Evolutionary conservation across 306 rosid species (phyloP).

Genomic region (Fragaria nilgerrensis): DNA sequence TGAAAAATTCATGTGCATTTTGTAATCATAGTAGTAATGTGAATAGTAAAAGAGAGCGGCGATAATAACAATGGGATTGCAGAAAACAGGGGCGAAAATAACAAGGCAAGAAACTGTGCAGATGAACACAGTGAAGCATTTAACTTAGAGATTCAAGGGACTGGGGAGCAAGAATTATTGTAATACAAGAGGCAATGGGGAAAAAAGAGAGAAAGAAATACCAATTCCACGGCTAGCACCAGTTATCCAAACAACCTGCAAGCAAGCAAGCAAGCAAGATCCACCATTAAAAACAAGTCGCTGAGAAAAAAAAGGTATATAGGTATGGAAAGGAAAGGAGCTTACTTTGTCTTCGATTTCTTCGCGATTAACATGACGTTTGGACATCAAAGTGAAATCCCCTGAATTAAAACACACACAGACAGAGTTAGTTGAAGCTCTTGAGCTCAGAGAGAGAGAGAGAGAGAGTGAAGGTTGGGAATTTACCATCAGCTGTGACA

Average conservation of each 20-base stretch:
- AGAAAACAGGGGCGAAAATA: neutral
- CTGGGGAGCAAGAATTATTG: neutral
- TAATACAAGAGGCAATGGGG: neutral
- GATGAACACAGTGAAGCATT: neutral
- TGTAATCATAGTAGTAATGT: neutral
- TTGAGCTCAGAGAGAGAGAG: neutral
- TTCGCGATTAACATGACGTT: constrained; percentile 56
- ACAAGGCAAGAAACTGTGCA: neutral
- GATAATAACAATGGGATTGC: constrained; percentile 7
- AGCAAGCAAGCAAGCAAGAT: constrained; percentile 28
- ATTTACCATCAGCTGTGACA: constrained; percentile 62
- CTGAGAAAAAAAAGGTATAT: neutral
- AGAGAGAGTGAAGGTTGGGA: neutral
- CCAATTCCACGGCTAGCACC: constrained; percentile 99
- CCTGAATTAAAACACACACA: constrained; percentile 32
- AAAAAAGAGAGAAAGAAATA: constrained; percentile 12
- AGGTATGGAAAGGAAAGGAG: neutral
- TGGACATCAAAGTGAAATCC: constrained; percentile 82
- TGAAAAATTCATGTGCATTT: no score
- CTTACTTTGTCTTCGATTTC: constrained; percentile 73
- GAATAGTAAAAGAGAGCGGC: neutral
- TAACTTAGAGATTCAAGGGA: neutral
- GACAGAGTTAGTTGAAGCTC: neutral
- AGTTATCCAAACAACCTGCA: constrained; percentile 91
- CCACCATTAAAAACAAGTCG: neutral